Percentiles rank a stretch among this genome's conserved stretches.
Conservation (phyloP, 805 yeast genomes). For the Groenewaldozyma tartarivorans region DNA sequence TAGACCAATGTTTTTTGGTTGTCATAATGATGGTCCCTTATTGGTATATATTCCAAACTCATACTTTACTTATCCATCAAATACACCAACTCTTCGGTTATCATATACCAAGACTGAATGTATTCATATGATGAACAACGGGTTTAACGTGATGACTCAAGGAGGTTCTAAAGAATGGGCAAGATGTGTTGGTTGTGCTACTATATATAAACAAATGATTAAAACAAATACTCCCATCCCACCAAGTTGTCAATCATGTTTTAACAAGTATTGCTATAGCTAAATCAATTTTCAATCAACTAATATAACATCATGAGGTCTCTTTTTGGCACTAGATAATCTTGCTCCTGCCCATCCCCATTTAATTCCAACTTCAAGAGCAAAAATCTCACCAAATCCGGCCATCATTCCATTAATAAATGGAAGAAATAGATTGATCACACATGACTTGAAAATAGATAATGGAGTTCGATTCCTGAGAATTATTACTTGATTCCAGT, state of each 20-base stretch:
- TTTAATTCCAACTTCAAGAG: constrained; percentile 82
- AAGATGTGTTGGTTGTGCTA: constrained; percentile 76
- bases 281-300: not conserved
- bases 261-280: constrained; percentile 49
- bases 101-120: constrained; percentile 51
- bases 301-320: not conserved
- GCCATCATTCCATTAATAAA: constrained; percentile 90
- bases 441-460: constrained; percentile 9
- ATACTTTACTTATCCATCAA: constrained; percentile 54
- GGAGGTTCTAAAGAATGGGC: constrained; percentile 64
- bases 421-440: constrained; percentile 74
- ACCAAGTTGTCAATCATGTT: constrained; percentile 65
- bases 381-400: constrained; percentile 91
- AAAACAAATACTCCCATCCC: constrained; percentile 49
- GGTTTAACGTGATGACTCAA: constrained; percentile 64
- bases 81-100: constrained; percentile 65
- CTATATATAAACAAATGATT: constrained; percentile 70
- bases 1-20: constrained; percentile 74
- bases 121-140: constrained; percentile 56
- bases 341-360: constrained; percentile 69
- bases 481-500: not conserved
- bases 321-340: constrained; percentile 26
- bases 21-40: constrained; percentile 49
- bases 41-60: constrained; percentile 69
- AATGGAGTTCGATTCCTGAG: not conserved